Evolutionary conservation across 208 protist genomes (phyloP).

Genomic region (Lotmaria passim): DNA sequence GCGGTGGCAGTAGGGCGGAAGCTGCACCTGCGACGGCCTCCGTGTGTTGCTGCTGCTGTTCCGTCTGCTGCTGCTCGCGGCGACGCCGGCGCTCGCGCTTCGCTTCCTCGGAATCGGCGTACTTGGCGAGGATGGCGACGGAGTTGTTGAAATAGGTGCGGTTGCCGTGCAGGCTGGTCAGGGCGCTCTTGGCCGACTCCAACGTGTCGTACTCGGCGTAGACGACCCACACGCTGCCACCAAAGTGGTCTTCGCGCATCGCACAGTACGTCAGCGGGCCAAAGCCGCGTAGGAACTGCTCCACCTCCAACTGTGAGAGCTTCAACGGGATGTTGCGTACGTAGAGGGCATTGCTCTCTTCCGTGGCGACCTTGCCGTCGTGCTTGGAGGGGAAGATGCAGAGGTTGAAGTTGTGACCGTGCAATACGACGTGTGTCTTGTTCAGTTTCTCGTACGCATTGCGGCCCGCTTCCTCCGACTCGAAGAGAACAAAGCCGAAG

Average conservation of each 20-base stretch:
- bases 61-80: conserved; percentile 46
- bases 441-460: conserved; percentile 80
- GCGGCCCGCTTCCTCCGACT: conserved; percentile 82
- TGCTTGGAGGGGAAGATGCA: conserved; percentile 89
- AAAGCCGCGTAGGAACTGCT: conserved; percentile 71
- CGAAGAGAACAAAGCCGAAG: conserved; percentile 98
- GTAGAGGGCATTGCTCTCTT: conserved; percentile 70
- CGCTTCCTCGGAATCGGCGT: conserved; percentile 78
- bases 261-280: conserved; percentile 83
- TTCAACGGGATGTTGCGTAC: conserved; percentile 82
- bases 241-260: conserved; percentile 89
- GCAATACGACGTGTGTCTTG: conserved; percentile 58
- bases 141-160: conserved; percentile 64
- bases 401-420: conserved; percentile 75
- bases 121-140: conserved; percentile 81
- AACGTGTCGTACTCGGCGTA: conserved; percentile 84
- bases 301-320: conserved; percentile 61
- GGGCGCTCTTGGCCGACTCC: conserved; percentile 59
- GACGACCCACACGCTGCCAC: conserved; percentile 82
- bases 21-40: not conserved
- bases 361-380: conserved; percentile 67
- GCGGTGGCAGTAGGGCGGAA: not conserved
- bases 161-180: conserved; percentile 75
- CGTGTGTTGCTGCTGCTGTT: conserved; percentile 15
- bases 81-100: conserved; percentile 81